These are phyloP conservation scores for Penicillium sp. DNA, from an alignment of 2,329 filamentous ascomycete species.

Conservation along the genomic window DNA sequence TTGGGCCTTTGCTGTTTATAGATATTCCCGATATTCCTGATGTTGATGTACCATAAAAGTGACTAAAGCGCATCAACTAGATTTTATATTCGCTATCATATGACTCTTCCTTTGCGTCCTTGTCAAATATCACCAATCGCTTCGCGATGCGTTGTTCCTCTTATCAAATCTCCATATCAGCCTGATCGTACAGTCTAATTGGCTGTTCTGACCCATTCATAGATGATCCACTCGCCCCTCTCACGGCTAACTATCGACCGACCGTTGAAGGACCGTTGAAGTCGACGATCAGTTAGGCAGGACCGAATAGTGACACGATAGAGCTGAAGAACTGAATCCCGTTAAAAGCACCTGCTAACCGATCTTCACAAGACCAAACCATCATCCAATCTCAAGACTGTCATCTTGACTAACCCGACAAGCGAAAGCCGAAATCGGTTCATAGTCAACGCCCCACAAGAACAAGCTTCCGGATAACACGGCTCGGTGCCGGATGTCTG, in stretches of 20 bases:
- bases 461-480: constrained; percentile 25
- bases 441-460: constrained; percentile 2
- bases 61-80: neutral
- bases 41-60: neutral
- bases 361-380: no score
- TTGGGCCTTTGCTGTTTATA: neutral
- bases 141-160: no score
- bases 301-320: neutral
- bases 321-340: neutral
- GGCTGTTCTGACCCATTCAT: neutral
- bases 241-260: neutral
- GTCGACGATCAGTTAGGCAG: neutral
- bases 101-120: neutral
- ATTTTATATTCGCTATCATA: neutral
- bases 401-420: neutral
- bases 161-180: no score
- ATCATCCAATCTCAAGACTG: neutral
- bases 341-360: neutral
- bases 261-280: neutral
- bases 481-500: constrained; percentile 24
- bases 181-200: neutral
- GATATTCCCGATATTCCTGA: neutral
- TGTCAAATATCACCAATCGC: neutral
- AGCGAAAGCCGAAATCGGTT: constrained; percentile 4
- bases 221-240: neutral